These are phyloP conservation scores for Diutina ranongensis DNA, from an alignment of 1,139 yeast species.

Conservation along the genomic window DNA sequence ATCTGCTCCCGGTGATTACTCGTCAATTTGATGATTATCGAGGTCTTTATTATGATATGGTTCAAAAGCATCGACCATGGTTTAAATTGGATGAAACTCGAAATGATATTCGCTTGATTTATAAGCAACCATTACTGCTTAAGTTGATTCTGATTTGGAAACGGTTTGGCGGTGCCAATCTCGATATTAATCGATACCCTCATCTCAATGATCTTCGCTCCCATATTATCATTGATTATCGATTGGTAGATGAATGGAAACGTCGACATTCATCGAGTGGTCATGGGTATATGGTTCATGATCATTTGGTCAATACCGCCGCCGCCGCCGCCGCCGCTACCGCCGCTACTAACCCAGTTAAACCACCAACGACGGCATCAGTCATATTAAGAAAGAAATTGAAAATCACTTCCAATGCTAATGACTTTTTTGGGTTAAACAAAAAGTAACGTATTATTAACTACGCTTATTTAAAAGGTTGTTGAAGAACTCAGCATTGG, in stretches of 20 bases:
- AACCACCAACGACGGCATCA: not conserved
- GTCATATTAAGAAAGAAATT: not conserved
- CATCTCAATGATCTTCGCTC: not conserved
- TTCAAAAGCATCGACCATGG: not conserved
- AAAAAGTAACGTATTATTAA: not conserved
- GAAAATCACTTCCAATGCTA: not conserved
- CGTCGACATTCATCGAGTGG: not conserved
- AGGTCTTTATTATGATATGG: not conserved
- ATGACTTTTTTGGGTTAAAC: not conserved
- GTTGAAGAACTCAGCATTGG: constrained; percentile 2
- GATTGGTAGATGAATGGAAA: not conserved
- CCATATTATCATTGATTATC: not conserved
- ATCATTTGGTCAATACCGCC: not conserved
- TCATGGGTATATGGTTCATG: not conserved
- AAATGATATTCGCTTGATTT: not conserved
- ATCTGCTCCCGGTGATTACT: not conserved
- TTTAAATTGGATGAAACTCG: not conserved
- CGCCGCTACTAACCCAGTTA: no score
- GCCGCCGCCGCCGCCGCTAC: not conserved
- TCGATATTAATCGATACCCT: not conserved
- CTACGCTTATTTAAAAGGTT: not conserved
- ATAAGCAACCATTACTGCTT: not conserved
- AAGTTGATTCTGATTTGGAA: not conserved
- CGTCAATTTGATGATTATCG: not conserved
- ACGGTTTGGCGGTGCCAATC: not conserved